phyloP scores from a whole-genome alignment of 257 asterid species.

The Solanum tarapatanum region DNA sequence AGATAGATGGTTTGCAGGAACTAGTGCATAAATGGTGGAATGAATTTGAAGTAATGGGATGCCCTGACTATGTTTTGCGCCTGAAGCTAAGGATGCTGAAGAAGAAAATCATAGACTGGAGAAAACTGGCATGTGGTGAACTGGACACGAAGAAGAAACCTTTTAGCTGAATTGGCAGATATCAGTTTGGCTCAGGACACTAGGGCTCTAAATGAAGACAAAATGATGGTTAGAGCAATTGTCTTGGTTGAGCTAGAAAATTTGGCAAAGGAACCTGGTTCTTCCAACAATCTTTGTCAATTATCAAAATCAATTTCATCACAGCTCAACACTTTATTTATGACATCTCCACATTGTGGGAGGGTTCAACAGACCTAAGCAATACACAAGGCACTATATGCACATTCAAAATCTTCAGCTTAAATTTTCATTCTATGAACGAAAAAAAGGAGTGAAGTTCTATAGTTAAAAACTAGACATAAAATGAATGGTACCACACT shows the following conservation, averaged over 20 bases:
- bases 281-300: background rate
- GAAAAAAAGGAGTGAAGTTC: background rate
- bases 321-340: background rate
- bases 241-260: background rate
- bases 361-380: background rate
- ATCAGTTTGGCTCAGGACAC: background rate
- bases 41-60: background rate
- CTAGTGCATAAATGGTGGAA: background rate
- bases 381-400: background rate
- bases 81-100: background rate
- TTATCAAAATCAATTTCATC: background rate
- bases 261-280: background rate
- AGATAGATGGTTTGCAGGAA: background rate
- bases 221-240: background rate
- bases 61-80: background rate
- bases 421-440: background rate
- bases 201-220: background rate
- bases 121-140: background rate
- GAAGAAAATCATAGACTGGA: background rate
- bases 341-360: background rate
- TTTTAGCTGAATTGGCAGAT: background rate
- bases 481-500: background rate
- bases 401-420: background rate
- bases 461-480: background rate
- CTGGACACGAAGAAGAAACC: background rate